Evolutionary conservation across 2,329 filamentous ascomycete species (phyloP).

Genomic region (Penicillium sp.): DNA sequence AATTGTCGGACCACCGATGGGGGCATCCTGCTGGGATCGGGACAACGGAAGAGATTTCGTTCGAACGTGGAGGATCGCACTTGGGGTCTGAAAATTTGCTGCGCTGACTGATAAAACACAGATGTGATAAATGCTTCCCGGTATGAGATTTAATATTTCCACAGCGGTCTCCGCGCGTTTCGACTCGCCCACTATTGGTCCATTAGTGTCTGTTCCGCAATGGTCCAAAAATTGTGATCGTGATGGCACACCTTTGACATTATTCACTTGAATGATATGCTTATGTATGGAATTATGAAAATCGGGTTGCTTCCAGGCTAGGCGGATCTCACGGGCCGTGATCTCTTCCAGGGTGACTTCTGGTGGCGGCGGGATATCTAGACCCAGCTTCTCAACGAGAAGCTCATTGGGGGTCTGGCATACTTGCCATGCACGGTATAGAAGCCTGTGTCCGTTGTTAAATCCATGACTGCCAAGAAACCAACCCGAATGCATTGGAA

Average conservation of each 20-base stretch:
- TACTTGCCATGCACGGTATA: slow-evolving; percentile 83
- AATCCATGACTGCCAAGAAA: neutral
- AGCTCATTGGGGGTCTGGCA: slow-evolving; percentile 88
- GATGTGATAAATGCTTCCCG: slow-evolving; percentile 88
- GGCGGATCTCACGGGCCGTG: slow-evolving; percentile 77
- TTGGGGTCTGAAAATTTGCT: slow-evolving; percentile 89
- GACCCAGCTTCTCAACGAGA: slow-evolving; percentile 83
- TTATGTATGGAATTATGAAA: slow-evolving; percentile 70
- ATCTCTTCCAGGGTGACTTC: slow-evolving; percentile 89
- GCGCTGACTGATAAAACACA: slow-evolving; percentile 88
- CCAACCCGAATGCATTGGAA: neutral
- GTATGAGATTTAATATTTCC: slow-evolving; percentile 81
- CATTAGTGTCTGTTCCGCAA: slow-evolving; percentile 10
- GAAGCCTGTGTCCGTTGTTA: slow-evolving; percentile 58
- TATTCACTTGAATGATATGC: slow-evolving; percentile 91
- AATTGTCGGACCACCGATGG: slow-evolving; percentile 44
- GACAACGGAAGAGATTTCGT: slow-evolving; percentile 59
- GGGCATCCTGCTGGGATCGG: slow-evolving; percentile 36
- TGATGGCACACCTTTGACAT: slow-evolving; percentile 67
- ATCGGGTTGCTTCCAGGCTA: slow-evolving; percentile 83
- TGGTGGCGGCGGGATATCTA: slow-evolving; percentile 89
- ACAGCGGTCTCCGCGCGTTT: slow-evolving; percentile 80
- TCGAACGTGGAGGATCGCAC: slow-evolving; percentile 77
- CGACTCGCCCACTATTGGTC: slow-evolving; percentile 74
- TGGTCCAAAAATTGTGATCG: too few species aligned